These are phyloP conservation scores for Rosa chinensis DNA, from an alignment of 306 rosid species.

Conservation along the genomic window DNA sequence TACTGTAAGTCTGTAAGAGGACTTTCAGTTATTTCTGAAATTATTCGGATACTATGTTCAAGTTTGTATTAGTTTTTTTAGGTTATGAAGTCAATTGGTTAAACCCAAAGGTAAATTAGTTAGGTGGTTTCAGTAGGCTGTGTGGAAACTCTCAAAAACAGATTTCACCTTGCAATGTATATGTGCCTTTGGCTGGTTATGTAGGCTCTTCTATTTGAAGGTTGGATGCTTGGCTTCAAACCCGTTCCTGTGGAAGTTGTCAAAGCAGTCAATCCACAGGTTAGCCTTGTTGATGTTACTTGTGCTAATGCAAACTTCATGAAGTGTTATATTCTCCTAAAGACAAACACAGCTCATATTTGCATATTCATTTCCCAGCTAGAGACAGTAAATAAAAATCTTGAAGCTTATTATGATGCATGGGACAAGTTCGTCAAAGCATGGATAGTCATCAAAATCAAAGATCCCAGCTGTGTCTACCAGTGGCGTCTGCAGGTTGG, in stretches of 20 bases:
- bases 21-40: neutral
- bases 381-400: constrained; percentile 70
- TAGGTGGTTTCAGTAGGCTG: neutral
- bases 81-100: constrained; percentile 11
- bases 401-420: constrained; percentile 78
- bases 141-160: neutral
- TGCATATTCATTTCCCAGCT: constrained; percentile 45
- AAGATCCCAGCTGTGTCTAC: constrained; percentile 76
- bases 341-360: neutral
- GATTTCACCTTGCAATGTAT: constrained; percentile 2
- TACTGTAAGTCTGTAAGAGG: constrained; percentile 42
- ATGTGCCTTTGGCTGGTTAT: constrained; percentile 29
- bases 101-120: neutral
- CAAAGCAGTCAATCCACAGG: constrained; percentile 80
- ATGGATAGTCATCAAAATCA: constrained; percentile 89
- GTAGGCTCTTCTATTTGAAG: constrained; percentile 86
- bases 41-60: neutral
- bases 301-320: neutral
- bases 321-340: neutral
- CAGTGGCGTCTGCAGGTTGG: constrained; percentile 90
- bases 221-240: constrained; percentile 99
- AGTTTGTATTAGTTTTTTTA: neutral
- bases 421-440: constrained; percentile 86
- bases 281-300: constrained; percentile 23
- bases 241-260: constrained; percentile 71